Conservation (phyloP, 2,329 filamentous ascomycete genomes). For the Epichloe coenophiala region DNA sequence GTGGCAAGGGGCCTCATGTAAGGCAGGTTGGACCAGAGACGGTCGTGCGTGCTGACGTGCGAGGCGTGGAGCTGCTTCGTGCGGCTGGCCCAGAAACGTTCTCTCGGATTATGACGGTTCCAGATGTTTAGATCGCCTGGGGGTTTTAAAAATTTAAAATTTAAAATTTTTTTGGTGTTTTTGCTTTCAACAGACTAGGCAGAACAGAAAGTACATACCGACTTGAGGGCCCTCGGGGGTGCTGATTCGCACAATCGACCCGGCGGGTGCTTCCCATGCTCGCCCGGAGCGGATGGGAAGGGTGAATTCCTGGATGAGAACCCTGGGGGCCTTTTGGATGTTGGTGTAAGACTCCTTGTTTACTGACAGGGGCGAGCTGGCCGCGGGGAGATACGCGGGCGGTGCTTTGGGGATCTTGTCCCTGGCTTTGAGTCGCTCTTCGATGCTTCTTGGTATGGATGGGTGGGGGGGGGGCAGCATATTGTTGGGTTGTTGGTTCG, state of each 20-base stretch:
- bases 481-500: slow-evolving; percentile 2
- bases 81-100: slow-evolving; percentile 69
- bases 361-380: slow-evolving; percentile 30
- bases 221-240: slow-evolving; percentile 67
- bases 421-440: slow-evolving; percentile 27
- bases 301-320: slow-evolving; percentile 37
- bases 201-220: slow-evolving; percentile 19
- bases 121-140: slow-evolving; percentile 68
- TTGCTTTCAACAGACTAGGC: too few species aligned
- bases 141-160: not conserved
- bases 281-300: slow-evolving; percentile 61
- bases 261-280: slow-evolving; percentile 58
- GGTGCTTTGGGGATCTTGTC: slow-evolving; percentile 32
- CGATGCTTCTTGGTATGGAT: slow-evolving; percentile 9
- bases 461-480: slow-evolving; percentile 6
- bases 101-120: slow-evolving; percentile 62
- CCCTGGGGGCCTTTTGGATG: slow-evolving; percentile 37
- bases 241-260: slow-evolving; percentile 57
- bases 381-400: slow-evolving; percentile 33
- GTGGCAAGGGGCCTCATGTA: slow-evolving; percentile 65
- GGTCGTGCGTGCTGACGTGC: slow-evolving; percentile 58
- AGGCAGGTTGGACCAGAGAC: slow-evolving; percentile 66
- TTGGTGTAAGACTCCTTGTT: slow-evolving; percentile 42
- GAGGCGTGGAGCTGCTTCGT: slow-evolving; percentile 68
- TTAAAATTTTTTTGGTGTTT: not conserved